Base-by-base conservation (phyloP, 1,284 basidiomycete species). In the Trichosporon sp. region DNA sequence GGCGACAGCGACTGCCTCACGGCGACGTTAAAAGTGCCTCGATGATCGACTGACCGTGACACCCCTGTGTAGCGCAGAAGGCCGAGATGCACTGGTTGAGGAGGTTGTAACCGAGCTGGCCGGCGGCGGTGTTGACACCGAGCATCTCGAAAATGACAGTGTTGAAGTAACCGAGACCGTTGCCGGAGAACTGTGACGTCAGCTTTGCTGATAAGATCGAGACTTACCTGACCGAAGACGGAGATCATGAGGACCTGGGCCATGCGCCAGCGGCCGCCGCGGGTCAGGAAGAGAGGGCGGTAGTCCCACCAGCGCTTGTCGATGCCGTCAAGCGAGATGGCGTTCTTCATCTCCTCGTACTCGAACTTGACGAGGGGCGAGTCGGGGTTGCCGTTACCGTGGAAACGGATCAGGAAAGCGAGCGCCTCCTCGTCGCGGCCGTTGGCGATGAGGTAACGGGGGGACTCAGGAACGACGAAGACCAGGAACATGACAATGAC, bases 391-490 rank as follows among this genome's bases (percentile, higher is more conserved):
- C 76, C 78, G 59, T 77, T 76, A 8, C 80, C 78, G 73, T 79
- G 76, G 19, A 92, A 86, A 78, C 92, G 90, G 14, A 91, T 89
- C 26, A 93, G 87, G 73, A 92, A 88, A 74, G 89, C 85, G 16
- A 91, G 86, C 0, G 91, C 91, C 76, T 92, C 90, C 0, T 85
- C 87, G 68, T 90, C 88, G 6, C 73, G 70, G 26, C 75, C 74
- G n/a, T 75, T 72, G 6, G 73, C 71, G 31, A 76, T 70, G n/a
- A 77, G 71, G 56, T 65, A 79, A 19, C 77, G 76, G 1, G 77
- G 78, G 0, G 74, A 75, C 68, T 79, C 76, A 26, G 76, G 78
- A 0, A 77, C 71, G 48, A 78, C 74, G 4, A 74, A 74, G 1
- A 74, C 69, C 7, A 74, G 43, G 21, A 4, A 12, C 4, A 74